Percentiles rank a stretch among this genome's conserved stretches.
Conservation (phyloP, 306 rosid genomes). For the Fragaria ananassa region DNA sequence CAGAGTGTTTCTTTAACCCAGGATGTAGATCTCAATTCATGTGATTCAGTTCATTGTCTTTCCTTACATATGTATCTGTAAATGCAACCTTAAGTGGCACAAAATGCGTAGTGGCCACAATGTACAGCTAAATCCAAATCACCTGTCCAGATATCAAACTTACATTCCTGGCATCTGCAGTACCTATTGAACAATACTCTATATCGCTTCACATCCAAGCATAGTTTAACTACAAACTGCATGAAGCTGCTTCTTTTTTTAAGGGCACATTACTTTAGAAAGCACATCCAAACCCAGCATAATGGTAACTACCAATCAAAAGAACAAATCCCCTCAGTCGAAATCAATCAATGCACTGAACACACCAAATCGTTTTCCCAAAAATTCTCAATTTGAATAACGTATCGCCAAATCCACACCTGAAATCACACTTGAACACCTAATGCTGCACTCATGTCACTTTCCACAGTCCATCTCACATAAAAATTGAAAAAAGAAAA, state of each 20-base stretch:
- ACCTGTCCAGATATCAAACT: not conserved
- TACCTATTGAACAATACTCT: not conserved
- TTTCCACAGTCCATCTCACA: not conserved
- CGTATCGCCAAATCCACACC: conserved; percentile 6
- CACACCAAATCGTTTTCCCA: conserved; percentile 1
- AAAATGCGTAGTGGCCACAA: not conserved
- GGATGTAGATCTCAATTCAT: not conserved
- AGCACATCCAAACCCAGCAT: conserved; percentile 1
- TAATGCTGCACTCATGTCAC: not conserved
- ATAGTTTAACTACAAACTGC: not conserved
- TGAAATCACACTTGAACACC: not conserved
- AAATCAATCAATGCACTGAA: not conserved
- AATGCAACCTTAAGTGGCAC: not conserved
- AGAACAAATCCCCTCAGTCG: not conserved
- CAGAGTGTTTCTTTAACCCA: not conserved
- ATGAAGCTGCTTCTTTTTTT: not conserved
- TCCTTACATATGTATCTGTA: not conserved
- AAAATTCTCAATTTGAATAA: not conserved
- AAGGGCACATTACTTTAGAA: not conserved
- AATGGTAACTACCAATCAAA: not conserved
- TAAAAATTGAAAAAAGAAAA: not conserved
- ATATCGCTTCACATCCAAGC: conserved; percentile 19
- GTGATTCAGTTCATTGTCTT: not conserved
- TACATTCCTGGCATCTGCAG: not conserved
- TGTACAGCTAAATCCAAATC: not conserved